Evolutionary conservation across 441 rosid species (phyloP).

Genomic region (Omphalea diandra): DNA sequence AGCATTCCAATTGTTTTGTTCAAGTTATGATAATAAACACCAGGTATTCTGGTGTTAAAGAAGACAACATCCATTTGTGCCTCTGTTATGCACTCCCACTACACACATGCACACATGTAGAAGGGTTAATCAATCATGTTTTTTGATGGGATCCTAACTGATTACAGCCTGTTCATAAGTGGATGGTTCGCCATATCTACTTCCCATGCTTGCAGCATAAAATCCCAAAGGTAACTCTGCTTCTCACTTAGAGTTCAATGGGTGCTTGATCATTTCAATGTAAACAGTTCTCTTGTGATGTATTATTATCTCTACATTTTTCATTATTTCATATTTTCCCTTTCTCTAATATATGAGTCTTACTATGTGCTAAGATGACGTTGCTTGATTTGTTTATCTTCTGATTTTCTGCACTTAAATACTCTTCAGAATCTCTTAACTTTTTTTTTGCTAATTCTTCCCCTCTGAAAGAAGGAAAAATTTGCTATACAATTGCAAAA

Average conservation of each 20-base stretch:
- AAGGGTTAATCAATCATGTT: constrained; percentile 4
- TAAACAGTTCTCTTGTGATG: not conserved
- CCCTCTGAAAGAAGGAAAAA: too few species aligned
- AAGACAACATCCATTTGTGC: not conserved
- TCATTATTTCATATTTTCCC: not conserved
- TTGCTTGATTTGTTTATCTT: too few species aligned
- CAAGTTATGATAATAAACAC: not conserved
- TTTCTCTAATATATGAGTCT: not conserved
- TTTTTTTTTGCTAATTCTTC: too few species aligned
- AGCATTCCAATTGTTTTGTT: not conserved
- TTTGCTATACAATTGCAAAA: too few species aligned
- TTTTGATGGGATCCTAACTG: constrained; percentile 30
- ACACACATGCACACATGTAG: not conserved
- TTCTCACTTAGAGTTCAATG: constrained; percentile 5
- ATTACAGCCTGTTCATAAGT: constrained; percentile 97
- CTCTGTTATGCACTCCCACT: not conserved
- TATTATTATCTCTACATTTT: not conserved
- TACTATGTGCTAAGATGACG: not conserved
- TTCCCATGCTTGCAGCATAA: constrained; percentile 79
- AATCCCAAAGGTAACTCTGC: constrained; percentile 67
- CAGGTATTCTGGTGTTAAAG: not conserved
- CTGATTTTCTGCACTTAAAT: too few species aligned
- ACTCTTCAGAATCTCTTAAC: too few species aligned
- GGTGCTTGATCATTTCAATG: not conserved
- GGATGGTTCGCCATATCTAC: constrained; percentile 99